Evolutionary conservation across 2,329 filamentous ascomycete species (phyloP), one percentile per base, ranked within the genome.

Genomic region (Samsoniella hepiali): DNA sequence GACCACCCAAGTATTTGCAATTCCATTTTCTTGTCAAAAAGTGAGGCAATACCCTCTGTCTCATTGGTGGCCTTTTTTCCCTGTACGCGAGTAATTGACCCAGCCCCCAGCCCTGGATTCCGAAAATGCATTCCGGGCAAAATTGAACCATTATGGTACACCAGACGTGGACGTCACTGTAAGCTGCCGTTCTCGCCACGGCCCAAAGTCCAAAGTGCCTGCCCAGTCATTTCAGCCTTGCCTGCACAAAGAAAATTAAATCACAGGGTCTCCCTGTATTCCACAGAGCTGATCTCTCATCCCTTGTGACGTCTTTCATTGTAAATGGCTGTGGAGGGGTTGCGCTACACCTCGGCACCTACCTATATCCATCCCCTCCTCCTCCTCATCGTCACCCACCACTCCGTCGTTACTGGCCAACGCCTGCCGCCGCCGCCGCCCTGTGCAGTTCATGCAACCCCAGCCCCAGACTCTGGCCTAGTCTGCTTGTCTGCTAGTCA

Each of bases 31-130:
- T 10, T 45, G 44, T 45, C 44, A 54, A 54, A 55, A 36, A 55
- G 51, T 40, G 36, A 55, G 53, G 13, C 36, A 51, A 34, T 9
- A 8, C 22, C 27, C 22, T 42, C 32, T 11, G 9, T 49, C 42
- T 38, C 42, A 59, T 59, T 59, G 57, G 57, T 59, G 57, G 57
- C 32, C 36, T 58, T 47, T 44, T 36, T 34, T 31, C 17, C 5
- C 27, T 36, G 6, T 40, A 32, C 54, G n/a, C 57, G 57, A 59
- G 57, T 59, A 59, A 59, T 59, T 59, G 15, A 59, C 7, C 36
- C 8, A n/a, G 3, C 22, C 22, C 22, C 22, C 22, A 22, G 22
- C 22, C 22, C 22, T 22, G 22, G 22, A 22, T 22, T 3, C 9
- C 3, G n/a, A 44, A 44, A n/a, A 17, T 44, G 15, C 42, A 44